A percentile compares a stretch with the other conserved stretches of the same genome.
Evolutionary conservation across 208 protist species (phyloP).

Genomic region (Trypanosoma avium): DNA sequence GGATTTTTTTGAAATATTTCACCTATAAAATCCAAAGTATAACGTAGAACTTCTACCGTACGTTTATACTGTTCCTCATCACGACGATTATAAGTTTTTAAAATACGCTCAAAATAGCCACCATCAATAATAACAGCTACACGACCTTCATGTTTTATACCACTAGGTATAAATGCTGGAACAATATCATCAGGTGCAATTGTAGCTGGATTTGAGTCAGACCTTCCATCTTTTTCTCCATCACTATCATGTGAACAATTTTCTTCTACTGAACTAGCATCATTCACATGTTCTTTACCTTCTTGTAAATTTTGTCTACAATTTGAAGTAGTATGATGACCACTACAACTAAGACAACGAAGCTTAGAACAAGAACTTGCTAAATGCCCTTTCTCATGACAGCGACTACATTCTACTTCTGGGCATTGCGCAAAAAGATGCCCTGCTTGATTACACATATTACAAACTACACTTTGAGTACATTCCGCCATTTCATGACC

Average conservation of each 20-base stretch:
- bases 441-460: slow-evolving; percentile 77
- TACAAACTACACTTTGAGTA: slow-evolving; percentile 69
- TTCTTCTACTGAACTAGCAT: not conserved
- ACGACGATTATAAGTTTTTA: slow-evolving; percentile 33
- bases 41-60: slow-evolving; percentile 46
- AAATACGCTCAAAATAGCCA: slow-evolving; percentile 83
- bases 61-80: slow-evolving; percentile 56
- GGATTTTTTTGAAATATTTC: slow-evolving; percentile 74
- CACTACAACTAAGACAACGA: slow-evolving; percentile 47
- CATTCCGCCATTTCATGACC: slow-evolving; percentile 83
- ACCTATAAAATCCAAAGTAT: slow-evolving; percentile 78
- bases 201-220: not conserved
- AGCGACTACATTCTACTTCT: slow-evolving; percentile 62
- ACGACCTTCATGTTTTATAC: slow-evolving; percentile 31
- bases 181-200: slow-evolving; percentile 12
- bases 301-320: slow-evolving; percentile 21
- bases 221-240: not conserved
- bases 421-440: slow-evolving; percentile 80
- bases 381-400: slow-evolving; percentile 78
- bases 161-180: slow-evolving; percentile 41
- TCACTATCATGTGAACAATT: slow-evolving; percentile 5
- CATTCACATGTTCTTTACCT: not conserved
- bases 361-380: slow-evolving; percentile 60
- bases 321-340: slow-evolving; percentile 32
- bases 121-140: slow-evolving; percentile 85